These are phyloP conservation scores for Hansfordia pulvinata DNA, from an alignment of 2,329 filamentous ascomycete genomes.

Conservation along the genomic window DNA sequence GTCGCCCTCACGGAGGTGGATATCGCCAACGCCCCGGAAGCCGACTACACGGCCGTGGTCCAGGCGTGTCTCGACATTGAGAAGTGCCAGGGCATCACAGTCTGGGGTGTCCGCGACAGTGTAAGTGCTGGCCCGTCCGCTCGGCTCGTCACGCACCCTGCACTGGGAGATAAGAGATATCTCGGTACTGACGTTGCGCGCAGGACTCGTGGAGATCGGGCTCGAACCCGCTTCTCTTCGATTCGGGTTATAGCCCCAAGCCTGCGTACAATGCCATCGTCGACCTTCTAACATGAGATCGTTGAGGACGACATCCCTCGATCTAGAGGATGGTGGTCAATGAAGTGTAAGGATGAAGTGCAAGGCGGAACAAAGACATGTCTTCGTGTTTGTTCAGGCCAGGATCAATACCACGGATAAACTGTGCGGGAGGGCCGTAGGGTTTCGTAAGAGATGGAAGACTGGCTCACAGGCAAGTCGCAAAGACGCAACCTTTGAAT, in stretches of 20 bases:
- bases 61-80: conserved; percentile 42
- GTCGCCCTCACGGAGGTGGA: conserved; percentile 51
- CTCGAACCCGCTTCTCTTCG: conserved; percentile 38
- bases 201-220: conserved; percentile 36
- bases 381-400: too few species aligned
- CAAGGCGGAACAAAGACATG: too few species aligned
- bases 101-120: conserved; percentile 40
- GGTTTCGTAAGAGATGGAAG: too few species aligned
- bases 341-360: too few species aligned
- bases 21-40: conserved; percentile 39
- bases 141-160: neutral
- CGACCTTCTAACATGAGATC: conserved; percentile 17
- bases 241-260: conserved; percentile 36
- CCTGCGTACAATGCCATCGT: conserved; percentile 33
- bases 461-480: too few species aligned
- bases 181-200: neutral
- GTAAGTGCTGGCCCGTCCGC: conserved; percentile 13
- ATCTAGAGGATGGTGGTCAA: too few species aligned
- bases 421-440: too few species aligned
- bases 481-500: too few species aligned
- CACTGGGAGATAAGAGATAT: neutral
- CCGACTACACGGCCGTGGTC: conserved; percentile 44
- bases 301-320: too few species aligned
- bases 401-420: too few species aligned
- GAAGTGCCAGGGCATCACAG: conserved; percentile 53